Base-by-base conservation (phyloP, 139 green algal species). In the Monoraphidium neglectum region DNA sequence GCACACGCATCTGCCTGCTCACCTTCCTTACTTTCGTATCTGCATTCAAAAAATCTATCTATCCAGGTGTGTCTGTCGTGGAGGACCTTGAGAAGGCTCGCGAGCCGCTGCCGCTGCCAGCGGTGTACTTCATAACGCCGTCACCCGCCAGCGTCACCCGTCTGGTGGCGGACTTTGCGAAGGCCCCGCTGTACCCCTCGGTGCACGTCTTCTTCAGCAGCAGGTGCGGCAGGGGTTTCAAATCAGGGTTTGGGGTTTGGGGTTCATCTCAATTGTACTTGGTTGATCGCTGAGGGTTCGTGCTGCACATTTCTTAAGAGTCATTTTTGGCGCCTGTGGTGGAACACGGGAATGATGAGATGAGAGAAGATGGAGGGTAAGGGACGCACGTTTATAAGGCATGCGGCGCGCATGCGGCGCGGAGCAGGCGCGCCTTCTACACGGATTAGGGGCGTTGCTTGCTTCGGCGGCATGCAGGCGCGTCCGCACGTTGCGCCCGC, bases 201-300 rank as follows among this genome's bases (percentile, higher is more conserved):
- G 94, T 86, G 35, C 89, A 98, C 81, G 81, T 99, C 12, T 99
- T 98, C 84, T 97, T 99, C 82, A 93, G 90, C 2, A 80, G 54
- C 75, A 56, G 57, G 57, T 65, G 28, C 6, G 57, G 26, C 10
- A 15, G 43, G 8, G 43, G 33, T 38, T n/a, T 51, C 57, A 8
- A 77, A 68, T 77, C 33, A 8, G 8, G 43, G 43, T 8, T 51
- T 51, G 43, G 43, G 43, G 43, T 51, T 51, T 51, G 43, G 43
- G 43, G 43, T 51, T 51, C n/a, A n/a, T n/a, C n/a, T n/a, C n/a
- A n/a, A n/a, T n/a, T n/a, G n/a, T n/a, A n/a, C n/a, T n/a, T n/a
- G n/a, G n/a, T n/a, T n/a, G n/a, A n/a, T n/a, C n/a, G n/a, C n/a
- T n/a, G n/a, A n/a, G n/a, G n/a, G n/a, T n/a, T n/a, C n/a, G n/a